Evolutionary conservation across 1,139 yeast genomes (phyloP), one percentile per base, ranked within the genome.

Genomic region (Scheffersomyces stambukii): DNA sequence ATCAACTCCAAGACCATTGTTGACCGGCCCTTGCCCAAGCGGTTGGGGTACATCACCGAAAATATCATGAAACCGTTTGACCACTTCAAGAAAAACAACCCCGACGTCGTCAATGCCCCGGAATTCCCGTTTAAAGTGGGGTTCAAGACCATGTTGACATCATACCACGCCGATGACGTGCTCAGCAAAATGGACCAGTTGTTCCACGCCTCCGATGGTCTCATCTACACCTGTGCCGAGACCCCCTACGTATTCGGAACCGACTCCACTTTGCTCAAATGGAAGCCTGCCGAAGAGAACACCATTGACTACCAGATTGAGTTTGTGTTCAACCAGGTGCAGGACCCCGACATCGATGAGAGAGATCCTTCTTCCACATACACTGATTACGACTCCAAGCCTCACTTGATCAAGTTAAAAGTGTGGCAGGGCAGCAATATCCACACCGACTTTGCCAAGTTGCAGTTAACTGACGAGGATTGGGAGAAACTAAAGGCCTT

Each of bases 251-350:
- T 76, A 4, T 77, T 80, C 41, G 97, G 97, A 8, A 89, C 97
- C 0, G 97, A 91, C 52, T 72, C 75, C 4, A 75, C 81, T 2
- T 53, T 83, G 27, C 60, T 93, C 32, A 93, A 93, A 55, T 93
- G 99, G 99, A 93, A 93, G 48, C 97, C 98, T 1, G 88, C 95
- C 7, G 84, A 85, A 37, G 98, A 91, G 54, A 93, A 93, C 47
- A 81, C 96, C 0, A 73, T 93, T 19, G 99, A 93, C 56, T 91
- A 85, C 56, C 80, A 81, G 49, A 54, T 93, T 37, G 73, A 74
- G 21, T 54, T 91, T 28, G 75, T 74, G 14, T 88, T 89, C 46
- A 79, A 81, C 9, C 47, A 61, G 28, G 82, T 54, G 34, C 77
- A 75, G 29, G 95, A 86, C 48, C 75, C 77, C 3, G 85, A 81